These are phyloP conservation scores for Leishmania tropica DNA, from an alignment of 208 protist species.

Conservation along the genomic window DNA sequence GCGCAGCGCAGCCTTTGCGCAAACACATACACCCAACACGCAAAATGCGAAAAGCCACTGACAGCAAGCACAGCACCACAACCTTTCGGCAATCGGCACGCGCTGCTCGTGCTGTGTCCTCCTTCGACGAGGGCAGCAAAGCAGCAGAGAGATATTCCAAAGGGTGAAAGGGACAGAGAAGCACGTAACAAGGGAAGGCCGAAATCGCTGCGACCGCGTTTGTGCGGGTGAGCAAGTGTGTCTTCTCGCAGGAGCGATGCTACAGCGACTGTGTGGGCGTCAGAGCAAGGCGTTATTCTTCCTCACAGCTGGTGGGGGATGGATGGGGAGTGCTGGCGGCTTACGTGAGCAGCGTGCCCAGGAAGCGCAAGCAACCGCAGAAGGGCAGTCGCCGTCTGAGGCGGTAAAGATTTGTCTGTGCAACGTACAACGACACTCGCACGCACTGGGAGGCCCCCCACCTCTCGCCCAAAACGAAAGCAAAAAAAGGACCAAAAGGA, in stretches of 20 bases:
- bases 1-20: neutral
- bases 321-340: too few relatives aligned
- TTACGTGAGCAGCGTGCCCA: neutral
- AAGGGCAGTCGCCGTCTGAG: neutral
- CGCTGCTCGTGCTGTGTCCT: neutral
- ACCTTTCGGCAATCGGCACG: neutral
- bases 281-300: neutral
- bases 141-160: neutral
- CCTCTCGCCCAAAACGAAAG: neutral
- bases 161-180: neutral
- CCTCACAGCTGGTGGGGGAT: neutral
- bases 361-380: neutral
- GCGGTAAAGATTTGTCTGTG: neutral
- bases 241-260: neutral
- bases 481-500: neutral
- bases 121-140: too few relatives aligned
- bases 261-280: neutral
- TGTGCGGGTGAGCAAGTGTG: neutral
- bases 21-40: neutral
- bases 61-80: neutral
- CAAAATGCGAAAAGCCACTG: neutral
- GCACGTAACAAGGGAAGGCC: neutral
- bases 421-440: neutral
- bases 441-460: neutral
- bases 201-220: neutral